Conservation (phyloP, 75 land plant genomes). For the Selaginella tamariscina region DNA sequence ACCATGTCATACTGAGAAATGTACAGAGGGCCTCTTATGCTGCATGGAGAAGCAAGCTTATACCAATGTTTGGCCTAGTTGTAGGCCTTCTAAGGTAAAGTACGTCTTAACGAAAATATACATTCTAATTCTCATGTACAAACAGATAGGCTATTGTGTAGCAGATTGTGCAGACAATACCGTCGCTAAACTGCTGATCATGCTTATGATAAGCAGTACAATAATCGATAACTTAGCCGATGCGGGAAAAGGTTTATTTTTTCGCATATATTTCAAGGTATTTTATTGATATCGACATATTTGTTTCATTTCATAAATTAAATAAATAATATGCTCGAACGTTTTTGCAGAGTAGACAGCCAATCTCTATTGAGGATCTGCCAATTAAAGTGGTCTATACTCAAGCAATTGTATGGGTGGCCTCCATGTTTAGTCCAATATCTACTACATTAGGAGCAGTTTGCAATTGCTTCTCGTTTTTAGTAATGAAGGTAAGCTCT, state of each 20-base stretch:
- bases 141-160: background rate
- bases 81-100: background rate
- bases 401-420: constrained; percentile 32
- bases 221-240: background rate
- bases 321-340: too few species aligned
- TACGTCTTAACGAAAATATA: background rate
- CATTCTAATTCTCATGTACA: background rate
- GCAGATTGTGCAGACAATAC: background rate
- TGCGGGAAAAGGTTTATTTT: background rate
- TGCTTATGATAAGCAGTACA: background rate
- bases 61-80: background rate
- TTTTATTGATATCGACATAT: background rate
- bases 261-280: background rate
- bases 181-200: background rate
- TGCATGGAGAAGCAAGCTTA: background rate
- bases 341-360: background rate
- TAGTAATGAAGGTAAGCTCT: constrained; percentile 19
- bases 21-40: background rate
- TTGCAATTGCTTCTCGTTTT: constrained; percentile 21
- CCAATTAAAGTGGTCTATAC: constrained; percentile 23
- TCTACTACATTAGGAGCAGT: constrained; percentile 18
- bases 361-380: constrained; percentile 17
- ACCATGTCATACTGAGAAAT: background rate
- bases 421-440: constrained; percentile 23
- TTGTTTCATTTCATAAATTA: background rate